A percentile compares a stretch with the other conserved stretches of the same genome.
These are phyloP conservation scores for Cyclocybe aegerita DNA, from an alignment of 768 basidiomycete genomes.

Conservation along the genomic window DNA sequence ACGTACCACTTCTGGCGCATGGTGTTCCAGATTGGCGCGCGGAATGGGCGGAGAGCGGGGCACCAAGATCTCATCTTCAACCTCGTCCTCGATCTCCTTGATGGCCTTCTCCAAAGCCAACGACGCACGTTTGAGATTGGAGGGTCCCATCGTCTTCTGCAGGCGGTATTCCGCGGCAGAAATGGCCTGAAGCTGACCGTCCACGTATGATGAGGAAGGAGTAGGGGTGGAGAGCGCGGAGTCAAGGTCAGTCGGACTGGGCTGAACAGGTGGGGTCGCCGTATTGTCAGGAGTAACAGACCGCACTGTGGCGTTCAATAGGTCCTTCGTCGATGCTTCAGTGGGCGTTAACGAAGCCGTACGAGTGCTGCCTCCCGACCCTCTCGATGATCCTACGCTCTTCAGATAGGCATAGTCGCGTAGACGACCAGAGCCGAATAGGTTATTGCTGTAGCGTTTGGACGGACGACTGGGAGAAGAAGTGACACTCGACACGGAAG, in stretches of 20 bases:
- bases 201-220: slow-evolving; percentile 36
- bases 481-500: slow-evolving; percentile 40
- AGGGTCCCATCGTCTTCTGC: slow-evolving; percentile 49
- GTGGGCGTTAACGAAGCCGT: slow-evolving; percentile 52
- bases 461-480: slow-evolving; percentile 50
- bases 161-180: slow-evolving; percentile 45
- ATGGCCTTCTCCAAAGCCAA: slow-evolving; percentile 76
- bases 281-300: slow-evolving; percentile 59
- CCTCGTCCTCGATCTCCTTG: slow-evolving; percentile 73
- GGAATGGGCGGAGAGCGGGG: slow-evolving; percentile 58
- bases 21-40: slow-evolving; percentile 36
- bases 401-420: slow-evolving; percentile 74
- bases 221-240: slow-evolving; percentile 41
- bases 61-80: slow-evolving; percentile 76
- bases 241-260: slow-evolving; percentile 29
- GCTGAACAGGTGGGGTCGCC: slow-evolving; percentile 38
- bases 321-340: slow-evolving; percentile 38
- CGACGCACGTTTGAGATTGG: slow-evolving; percentile 62
- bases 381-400: slow-evolving; percentile 41
- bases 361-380: slow-evolving; percentile 40
- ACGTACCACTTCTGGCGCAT: slow-evolving; percentile 28
- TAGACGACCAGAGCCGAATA: slow-evolving; percentile 80
- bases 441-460: slow-evolving; percentile 83
- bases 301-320: slow-evolving; percentile 43
- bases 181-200: slow-evolving; percentile 24